phyloP scores from a whole-genome alignment of 2,329 filamentous ascomycete genomes.

The Hymenoscyphus albidus region DNA sequence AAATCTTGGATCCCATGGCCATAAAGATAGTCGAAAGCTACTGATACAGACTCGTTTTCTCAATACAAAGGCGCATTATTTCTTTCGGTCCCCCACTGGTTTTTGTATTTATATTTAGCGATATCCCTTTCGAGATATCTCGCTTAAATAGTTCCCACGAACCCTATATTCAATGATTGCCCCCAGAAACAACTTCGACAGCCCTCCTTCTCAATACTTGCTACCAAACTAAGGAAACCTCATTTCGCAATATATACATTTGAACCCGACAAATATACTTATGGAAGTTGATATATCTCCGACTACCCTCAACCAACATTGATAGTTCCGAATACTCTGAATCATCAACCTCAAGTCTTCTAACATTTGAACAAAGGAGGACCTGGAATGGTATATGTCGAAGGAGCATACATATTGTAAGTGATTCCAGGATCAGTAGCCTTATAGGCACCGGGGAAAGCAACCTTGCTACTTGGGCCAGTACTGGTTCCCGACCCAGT shows the following conservation, averaged over 20 bases:
- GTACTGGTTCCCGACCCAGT: slow-evolving; percentile 39
- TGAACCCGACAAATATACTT: not conserved
- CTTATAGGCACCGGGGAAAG: slow-evolving; percentile 36
- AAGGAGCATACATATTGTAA: slow-evolving; percentile 31
- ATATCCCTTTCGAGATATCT: too few relatives aligned
- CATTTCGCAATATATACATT: not conserved
- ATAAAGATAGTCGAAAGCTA: not conserved
- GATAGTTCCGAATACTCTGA: not conserved
- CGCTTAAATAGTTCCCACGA: too few relatives aligned
- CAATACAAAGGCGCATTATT: too few relatives aligned
- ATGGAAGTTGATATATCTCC: not conserved
- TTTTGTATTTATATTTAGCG: too few relatives aligned
- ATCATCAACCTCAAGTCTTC: not conserved
- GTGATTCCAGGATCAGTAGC: slow-evolving; percentile 34
- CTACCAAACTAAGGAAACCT: not conserved
- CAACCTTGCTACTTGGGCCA: slow-evolving; percentile 31
- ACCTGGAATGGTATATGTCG: slow-evolving; percentile 45
- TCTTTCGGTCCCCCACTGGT: too few relatives aligned
- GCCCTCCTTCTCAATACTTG: not conserved
- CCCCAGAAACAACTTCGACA: too few relatives aligned
- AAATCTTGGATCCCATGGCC: not conserved
- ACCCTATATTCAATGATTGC: too few relatives aligned
- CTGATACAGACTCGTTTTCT: not conserved
- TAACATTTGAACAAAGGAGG: slow-evolving; percentile 48
- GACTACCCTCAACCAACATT: not conserved